phyloP scores from a whole-genome alignment of 2,329 filamentous ascomycete species.

The Claviceps africana region DNA sequence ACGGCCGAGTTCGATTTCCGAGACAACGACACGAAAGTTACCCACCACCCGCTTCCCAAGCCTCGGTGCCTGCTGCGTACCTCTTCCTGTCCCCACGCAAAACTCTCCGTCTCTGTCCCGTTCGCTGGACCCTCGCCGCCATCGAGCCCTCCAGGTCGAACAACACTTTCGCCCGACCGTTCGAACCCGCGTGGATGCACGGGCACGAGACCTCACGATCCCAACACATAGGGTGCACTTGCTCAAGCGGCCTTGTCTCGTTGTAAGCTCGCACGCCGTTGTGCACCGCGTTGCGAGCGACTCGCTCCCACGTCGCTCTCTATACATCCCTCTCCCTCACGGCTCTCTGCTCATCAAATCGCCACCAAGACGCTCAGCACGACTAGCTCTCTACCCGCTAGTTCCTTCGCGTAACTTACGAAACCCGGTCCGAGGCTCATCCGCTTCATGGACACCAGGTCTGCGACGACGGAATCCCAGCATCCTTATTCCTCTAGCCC shows the following conservation, averaged over 20 bases:
- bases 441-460: conserved; percentile 26
- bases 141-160: neutral
- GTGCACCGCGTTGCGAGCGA: neutral
- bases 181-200: conserved; percentile 3
- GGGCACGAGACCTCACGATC: neutral
- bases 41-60: neutral
- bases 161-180: neutral
- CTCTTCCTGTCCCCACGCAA: neutral
- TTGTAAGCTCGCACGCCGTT: neutral
- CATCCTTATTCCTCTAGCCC: conserved; percentile 23
- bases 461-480: conserved; percentile 23
- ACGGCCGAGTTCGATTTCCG: conserved; percentile 1
- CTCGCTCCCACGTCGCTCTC: neutral
- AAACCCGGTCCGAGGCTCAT: conserved; percentile 6
- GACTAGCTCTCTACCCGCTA: neutral
- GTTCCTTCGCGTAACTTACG: neutral
- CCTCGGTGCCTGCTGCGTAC: conserved; percentile 1
- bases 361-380: neutral
- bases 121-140: neutral
- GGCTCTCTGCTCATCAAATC: neutral
- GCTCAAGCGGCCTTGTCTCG: neutral
- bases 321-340: neutral
- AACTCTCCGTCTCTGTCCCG: neutral
- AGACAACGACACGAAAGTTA: neutral
- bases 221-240: neutral